These are phyloP conservation scores for Amanita rimosa DNA, from an alignment of 768 basidiomycete genomes.

Conservation along the genomic window DNA sequence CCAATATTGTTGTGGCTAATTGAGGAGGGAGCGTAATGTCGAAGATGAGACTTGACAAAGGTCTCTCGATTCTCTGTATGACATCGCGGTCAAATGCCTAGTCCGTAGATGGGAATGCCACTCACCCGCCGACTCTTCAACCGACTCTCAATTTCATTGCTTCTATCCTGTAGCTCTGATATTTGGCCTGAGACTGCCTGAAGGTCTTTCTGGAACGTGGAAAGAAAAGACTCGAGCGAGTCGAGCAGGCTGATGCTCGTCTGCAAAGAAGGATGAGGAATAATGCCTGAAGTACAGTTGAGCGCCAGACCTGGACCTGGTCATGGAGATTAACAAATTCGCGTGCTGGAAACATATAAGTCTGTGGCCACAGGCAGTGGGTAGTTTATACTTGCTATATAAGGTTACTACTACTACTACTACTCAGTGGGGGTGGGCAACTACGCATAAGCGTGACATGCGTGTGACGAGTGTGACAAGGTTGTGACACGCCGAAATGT, in stretches of 20 bases:
- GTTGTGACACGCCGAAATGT: not conserved
- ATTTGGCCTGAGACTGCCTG: conserved; percentile 95
- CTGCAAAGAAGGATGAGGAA: conserved; percentile 27
- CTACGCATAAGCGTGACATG: not conserved
- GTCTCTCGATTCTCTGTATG: conserved; percentile 75
- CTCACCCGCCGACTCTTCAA: conserved; percentile 78
- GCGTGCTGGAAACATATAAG: conserved; percentile 21
- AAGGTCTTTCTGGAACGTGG: conserved; percentile 91
- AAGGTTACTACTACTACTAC: no score
- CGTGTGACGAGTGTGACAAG: not conserved
- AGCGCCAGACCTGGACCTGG: conserved; percentile 62
- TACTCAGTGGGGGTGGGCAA: not conserved
- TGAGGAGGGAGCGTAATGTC: conserved; percentile 78
- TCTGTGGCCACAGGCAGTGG: not conserved
- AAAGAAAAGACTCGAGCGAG: conserved; percentile 83
- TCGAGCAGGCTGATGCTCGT: conserved; percentile 79
- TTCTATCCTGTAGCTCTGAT: conserved; percentile 83
- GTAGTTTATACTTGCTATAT: not conserved
- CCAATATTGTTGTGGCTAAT: conserved; percentile 67
- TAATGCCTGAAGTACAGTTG: not conserved
- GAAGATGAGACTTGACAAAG: conserved; percentile 68
- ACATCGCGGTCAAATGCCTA: conserved; percentile 2
- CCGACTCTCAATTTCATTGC: conserved; percentile 81
- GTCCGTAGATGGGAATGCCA: not conserved
- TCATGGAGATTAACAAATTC: conserved; percentile 87